Evolutionary conservation across 1,139 yeast species (phyloP).

Genomic region (Kodamaea sp.): DNA sequence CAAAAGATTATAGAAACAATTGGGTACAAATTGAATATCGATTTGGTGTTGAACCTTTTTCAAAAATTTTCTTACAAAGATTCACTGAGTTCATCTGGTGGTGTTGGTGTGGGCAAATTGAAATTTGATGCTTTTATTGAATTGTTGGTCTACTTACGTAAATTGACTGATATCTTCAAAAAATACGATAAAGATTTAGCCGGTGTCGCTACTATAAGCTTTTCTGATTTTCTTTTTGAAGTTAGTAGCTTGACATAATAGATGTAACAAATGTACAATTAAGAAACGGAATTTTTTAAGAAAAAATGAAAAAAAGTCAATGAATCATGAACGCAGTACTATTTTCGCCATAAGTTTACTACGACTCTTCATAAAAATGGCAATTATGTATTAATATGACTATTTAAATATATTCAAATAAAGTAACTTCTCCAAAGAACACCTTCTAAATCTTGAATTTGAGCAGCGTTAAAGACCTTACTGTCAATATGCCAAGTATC

Average conservation of each 20-base stretch:
- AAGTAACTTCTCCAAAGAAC: conserved; percentile 92
- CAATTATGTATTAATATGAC: not conserved
- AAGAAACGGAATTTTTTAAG: not conserved
- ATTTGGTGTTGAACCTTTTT: conserved; percentile 59
- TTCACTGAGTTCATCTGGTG: conserved; percentile 25
- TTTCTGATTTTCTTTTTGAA: conserved; percentile 74
- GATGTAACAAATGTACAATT: not conserved
- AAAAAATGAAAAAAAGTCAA: not conserved
- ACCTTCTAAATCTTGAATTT: conserved; percentile 89
- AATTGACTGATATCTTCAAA: conserved; percentile 75
- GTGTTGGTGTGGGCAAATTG: conserved; percentile 48
- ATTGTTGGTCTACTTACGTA: conserved; percentile 69
- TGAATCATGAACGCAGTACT: not conserved
- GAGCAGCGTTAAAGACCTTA: conserved; percentile 68
- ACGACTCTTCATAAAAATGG: not conserved
- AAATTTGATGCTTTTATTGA: conserved; percentile 84
- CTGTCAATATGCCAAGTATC: conserved; percentile 97
- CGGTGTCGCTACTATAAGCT: conserved; percentile 73
- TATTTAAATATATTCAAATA: conserved; percentile 38
- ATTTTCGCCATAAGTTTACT: no score
- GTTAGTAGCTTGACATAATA: conserved; percentile 37
- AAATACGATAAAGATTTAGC: conserved; percentile 72
- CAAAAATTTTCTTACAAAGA: conserved; percentile 51
- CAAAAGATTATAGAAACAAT: conserved; percentile 65
- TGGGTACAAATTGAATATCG: conserved; percentile 64